Evolutionary conservation across 495 filamentous ascomycete genomes (phyloP).

Genomic region (Corynascus novoguineensis): DNA sequence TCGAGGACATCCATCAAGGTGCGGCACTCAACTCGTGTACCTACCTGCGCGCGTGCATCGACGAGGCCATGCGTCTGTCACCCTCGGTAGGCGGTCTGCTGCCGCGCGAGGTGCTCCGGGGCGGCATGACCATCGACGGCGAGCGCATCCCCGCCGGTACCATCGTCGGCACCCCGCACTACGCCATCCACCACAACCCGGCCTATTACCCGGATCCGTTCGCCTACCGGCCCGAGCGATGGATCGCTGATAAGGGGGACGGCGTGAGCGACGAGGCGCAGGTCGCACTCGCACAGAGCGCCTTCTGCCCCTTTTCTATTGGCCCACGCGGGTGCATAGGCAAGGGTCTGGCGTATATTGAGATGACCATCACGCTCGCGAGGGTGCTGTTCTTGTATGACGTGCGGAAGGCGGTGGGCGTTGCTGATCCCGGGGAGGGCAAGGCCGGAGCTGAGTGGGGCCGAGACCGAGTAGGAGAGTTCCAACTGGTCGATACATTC

Average conservation of each 20-base stretch:
- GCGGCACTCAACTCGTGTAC: conserved; percentile 51
- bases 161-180: conserved; percentile 51
- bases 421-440: conserved; percentile 40
- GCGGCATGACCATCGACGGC: conserved; percentile 54
- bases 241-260: conserved; percentile 35
- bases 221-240: conserved; percentile 50
- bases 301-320: conserved; percentile 54
- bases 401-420: conserved; percentile 37
- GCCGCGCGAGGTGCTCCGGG: conserved; percentile 56
- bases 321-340: conserved; percentile 56
- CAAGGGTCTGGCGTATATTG: conserved; percentile 51
- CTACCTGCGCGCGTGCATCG: conserved; percentile 58
- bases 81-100: conserved; percentile 58
- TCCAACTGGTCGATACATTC: conserved; percentile 54
- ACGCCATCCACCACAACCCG: conserved; percentile 52
- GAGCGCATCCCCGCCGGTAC: conserved; percentile 48
- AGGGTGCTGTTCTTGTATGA: conserved; percentile 47
- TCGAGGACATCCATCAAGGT: conserved; percentile 49
- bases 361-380: conserved; percentile 47
- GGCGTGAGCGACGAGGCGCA: conserved; percentile 28
- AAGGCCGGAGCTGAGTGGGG: conserved; percentile 40
- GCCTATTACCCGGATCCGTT: conserved; percentile 51
- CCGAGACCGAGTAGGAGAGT: conserved; percentile 42
- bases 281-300: conserved; percentile 42
- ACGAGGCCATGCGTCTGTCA: conserved; percentile 66